These are phyloP conservation scores for Clonostachys chloroleuca DNA, from an alignment of 2,329 filamentous ascomycete genomes.

Conservation along the genomic window DNA sequence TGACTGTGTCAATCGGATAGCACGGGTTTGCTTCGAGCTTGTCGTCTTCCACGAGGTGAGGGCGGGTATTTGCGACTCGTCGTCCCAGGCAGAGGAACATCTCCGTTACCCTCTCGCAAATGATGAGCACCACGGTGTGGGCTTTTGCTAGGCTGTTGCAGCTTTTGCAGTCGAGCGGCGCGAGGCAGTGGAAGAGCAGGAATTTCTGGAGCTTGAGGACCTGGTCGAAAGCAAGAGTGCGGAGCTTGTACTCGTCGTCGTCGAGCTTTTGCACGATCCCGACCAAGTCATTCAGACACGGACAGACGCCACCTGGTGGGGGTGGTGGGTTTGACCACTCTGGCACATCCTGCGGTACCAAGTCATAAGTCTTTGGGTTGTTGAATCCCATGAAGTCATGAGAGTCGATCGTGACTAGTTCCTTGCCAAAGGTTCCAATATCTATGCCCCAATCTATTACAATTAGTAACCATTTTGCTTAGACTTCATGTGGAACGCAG, in stretches of 20 bases:
- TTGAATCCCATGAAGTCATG: too few relatives aligned
- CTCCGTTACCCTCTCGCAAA: constrained; percentile 13
- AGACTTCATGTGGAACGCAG: too few relatives aligned
- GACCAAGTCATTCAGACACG: constrained; percentile 13
- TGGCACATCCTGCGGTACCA: too few relatives aligned
- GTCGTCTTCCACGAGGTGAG: background rate
- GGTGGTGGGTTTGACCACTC: too few relatives aligned
- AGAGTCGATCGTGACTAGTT: too few relatives aligned
- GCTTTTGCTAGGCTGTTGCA: constrained; percentile 8
- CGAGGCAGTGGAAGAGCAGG: constrained; percentile 17
- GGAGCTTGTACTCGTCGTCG: constrained; percentile 18
- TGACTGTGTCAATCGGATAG: background rate
- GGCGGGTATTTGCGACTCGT: background rate
- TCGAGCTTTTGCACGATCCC: constrained; percentile 18
- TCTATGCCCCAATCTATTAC: too few relatives aligned
- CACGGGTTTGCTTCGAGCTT: constrained; percentile 6
- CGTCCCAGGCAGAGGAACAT: background rate
- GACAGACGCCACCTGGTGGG: constrained; percentile 5
- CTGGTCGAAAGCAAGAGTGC: constrained; percentile 15
- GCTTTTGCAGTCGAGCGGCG: constrained; percentile 12
- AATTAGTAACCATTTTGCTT: too few relatives aligned
- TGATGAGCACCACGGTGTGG: constrained; percentile 15
- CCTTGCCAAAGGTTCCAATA: too few relatives aligned
- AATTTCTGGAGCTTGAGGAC: constrained; percentile 20
- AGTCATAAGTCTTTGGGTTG: too few relatives aligned